Conservation (phyloP, 306 rosid species). For the Cucurbita argyrosperma region DNA sequence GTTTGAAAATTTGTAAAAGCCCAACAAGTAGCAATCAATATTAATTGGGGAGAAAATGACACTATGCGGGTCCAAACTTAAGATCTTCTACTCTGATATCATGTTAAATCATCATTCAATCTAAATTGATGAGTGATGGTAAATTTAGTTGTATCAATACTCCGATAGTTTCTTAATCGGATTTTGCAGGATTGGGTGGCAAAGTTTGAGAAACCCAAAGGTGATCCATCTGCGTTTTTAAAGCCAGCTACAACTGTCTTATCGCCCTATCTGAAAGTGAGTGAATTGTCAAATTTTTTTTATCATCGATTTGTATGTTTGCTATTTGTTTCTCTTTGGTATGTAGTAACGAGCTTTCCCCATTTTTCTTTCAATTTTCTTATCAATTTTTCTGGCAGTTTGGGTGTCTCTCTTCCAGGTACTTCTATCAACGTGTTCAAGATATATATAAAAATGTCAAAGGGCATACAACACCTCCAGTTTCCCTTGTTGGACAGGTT, state of each 20-base stretch:
- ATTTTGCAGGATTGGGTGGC: slow-evolving; percentile 64
- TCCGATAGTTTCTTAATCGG: not conserved
- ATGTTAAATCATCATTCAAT: too few relatives aligned
- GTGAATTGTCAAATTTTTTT: slow-evolving; percentile 8
- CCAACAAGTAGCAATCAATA: too few relatives aligned
- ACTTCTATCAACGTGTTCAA: slow-evolving; percentile 68
- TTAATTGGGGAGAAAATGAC: too few relatives aligned
- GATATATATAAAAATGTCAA: slow-evolving; percentile 43
- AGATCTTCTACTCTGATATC: too few relatives aligned
- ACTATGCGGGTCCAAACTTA: too few relatives aligned
- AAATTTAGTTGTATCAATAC: too few relatives aligned
- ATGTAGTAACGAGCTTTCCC: not conserved
- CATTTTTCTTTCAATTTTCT: slow-evolving; percentile 3
- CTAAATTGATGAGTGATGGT: too few relatives aligned
- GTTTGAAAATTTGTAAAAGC: too few relatives aligned
- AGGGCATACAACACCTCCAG: slow-evolving; percentile 68
- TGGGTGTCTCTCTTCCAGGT: slow-evolving; percentile 87
- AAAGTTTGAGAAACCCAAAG: slow-evolving; percentile 85
- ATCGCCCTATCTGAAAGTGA: slow-evolving; percentile 88
- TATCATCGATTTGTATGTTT: not conserved
- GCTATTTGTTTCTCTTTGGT: not conserved
- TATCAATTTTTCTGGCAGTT: slow-evolving; percentile 40
- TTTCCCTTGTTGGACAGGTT: slow-evolving; percentile 91
- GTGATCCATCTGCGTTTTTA: slow-evolving; percentile 73
- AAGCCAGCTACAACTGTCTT: slow-evolving; percentile 78